Evolutionary conservation across 495 filamentous ascomycete species (phyloP), one percentile per base, ranked within the genome.

Genomic region (Lophiostoma macrostomum): DNA sequence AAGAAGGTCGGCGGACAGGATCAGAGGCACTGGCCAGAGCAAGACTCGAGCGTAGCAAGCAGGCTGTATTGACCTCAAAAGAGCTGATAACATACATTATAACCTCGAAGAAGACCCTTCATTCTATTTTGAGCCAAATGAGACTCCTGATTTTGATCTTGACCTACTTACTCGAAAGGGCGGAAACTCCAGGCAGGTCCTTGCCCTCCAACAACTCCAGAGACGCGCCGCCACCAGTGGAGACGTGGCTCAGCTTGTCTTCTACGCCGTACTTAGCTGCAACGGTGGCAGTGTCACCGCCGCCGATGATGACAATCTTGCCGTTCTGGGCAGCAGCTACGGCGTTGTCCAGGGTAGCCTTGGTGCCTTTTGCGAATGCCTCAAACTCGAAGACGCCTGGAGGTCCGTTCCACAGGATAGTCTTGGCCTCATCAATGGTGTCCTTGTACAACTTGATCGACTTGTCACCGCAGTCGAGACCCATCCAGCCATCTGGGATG

Each of bases 371-470:
- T 60, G 90, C 88, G 71, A 99, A 99, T 58, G 84, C 81, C 66
- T 97, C 88, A 58, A 99, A 80, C 80, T 99, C 93, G 67, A 97
- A 99, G 51, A 99, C 93, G 67, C 93, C 93, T 12, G 90, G 82
- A 38, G 93, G 93, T 32, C 69, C 93, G 78, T 99, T 99, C 93
- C 93, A 99, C 40, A 99, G 87, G 75, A 97, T 97, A 40, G 93
- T 99, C 81, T 96, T 85, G 38, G 94, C 81, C 61, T 87, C 78
- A 50, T 74, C 78, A 64, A 99, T 97, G 45, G 90, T 82, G 64
- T 85, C 72, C 77, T 90, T 79, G 81, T 84, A 96, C 34, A 88
- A 74, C 75, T 91, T 78, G 59, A 94, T 75, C 63, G 81, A 87
- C 82, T 96, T 83, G 64, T 86, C 79, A 42, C 93, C 93, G 67